These are phyloP conservation scores for Vicia villosa DNA, from an alignment of 306 rosid genomes.

Conservation along the genomic window DNA sequence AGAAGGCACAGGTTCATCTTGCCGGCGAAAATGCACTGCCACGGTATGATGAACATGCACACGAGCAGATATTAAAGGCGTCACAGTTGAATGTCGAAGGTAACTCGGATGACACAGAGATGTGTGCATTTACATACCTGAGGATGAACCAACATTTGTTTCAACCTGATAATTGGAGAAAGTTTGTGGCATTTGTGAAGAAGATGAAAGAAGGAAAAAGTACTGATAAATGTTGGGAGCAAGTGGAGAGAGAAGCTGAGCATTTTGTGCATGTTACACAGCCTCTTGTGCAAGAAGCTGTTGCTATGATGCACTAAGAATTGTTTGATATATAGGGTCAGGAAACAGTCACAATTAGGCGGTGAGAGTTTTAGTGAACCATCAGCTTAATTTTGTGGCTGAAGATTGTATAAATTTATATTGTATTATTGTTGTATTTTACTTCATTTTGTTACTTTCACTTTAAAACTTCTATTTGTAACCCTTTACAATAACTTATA, in stretches of 20 bases:
- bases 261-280: conserved; percentile 71
- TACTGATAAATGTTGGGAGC: conserved; percentile 67
- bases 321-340: conserved; percentile 5
- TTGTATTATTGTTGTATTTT: conserved; percentile 4
- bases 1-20: conserved; percentile 66
- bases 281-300: conserved; percentile 88
- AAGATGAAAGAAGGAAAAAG: conserved; percentile 85
- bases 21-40: conserved; percentile 95
- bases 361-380: conserved; percentile 38
- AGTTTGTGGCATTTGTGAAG: conserved; percentile 86
- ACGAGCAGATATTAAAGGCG: conserved; percentile 69
- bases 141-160: conserved; percentile 86
- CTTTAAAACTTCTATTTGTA: conserved; percentile 22
- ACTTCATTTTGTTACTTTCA: conserved; percentile 1
- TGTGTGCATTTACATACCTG: conserved; percentile 93
- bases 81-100: conserved; percentile 58
- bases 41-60: conserved; percentile 68
- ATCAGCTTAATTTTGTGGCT: conserved; percentile 37
- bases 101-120: conserved; percentile 43
- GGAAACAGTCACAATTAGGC: conserved; percentile 35
- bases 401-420: conserved; percentile 32
- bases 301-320: conserved; percentile 58
- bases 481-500: neutral
- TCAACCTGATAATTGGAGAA: conserved; percentile 80
- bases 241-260: conserved; percentile 91